These are phyloP conservation scores for Pilaira anomala DNA, from an alignment of 192 early-diverging fungal genomes.

Conservation along the genomic window DNA sequence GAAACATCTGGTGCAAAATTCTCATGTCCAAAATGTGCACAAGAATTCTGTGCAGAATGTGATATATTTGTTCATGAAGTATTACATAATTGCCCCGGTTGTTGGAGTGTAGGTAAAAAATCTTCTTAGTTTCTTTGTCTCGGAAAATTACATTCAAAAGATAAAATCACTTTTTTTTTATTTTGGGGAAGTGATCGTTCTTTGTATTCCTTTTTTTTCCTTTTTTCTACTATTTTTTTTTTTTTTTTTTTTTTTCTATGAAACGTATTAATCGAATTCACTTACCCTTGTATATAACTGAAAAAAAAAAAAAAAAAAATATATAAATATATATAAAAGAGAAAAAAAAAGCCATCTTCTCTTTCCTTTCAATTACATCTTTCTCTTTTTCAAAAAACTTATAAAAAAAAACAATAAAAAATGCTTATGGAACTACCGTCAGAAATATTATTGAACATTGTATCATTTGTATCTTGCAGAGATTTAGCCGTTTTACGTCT, in stretches of 20 bases:
- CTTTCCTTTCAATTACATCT: not conserved
- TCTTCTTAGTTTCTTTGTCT: too few relatives aligned
- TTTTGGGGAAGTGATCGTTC: too few relatives aligned
- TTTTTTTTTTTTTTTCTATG: not conserved
- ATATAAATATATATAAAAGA: too few relatives aligned
- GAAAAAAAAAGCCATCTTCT: not conserved
- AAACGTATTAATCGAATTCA: not conserved
- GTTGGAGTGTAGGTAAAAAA: slow-evolving; percentile 36
- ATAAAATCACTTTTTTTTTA: not conserved
- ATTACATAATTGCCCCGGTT: slow-evolving; percentile 86
- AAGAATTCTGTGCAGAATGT: slow-evolving; percentile 87
- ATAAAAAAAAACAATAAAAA: not conserved
- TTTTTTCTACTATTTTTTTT: not conserved
- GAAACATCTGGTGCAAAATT: slow-evolving; percentile 45
- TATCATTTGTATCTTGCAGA: slow-evolving; percentile 1
- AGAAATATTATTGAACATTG: slow-evolving; percentile 11
- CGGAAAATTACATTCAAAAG: not conserved
- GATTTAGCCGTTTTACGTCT: slow-evolving; percentile 7
- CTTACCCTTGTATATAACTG: not conserved
- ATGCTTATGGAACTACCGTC: slow-evolving; percentile 7
- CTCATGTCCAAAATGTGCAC: slow-evolving; percentile 72
- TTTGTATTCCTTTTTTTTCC: not conserved
- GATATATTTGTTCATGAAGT: slow-evolving; percentile 92
- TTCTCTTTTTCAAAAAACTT: not conserved
- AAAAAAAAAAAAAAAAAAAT: slow-evolving; percentile 8